Conservation (phyloP, 2,329 filamentous ascomycete species). For the Microsporum audouinii region DNA sequence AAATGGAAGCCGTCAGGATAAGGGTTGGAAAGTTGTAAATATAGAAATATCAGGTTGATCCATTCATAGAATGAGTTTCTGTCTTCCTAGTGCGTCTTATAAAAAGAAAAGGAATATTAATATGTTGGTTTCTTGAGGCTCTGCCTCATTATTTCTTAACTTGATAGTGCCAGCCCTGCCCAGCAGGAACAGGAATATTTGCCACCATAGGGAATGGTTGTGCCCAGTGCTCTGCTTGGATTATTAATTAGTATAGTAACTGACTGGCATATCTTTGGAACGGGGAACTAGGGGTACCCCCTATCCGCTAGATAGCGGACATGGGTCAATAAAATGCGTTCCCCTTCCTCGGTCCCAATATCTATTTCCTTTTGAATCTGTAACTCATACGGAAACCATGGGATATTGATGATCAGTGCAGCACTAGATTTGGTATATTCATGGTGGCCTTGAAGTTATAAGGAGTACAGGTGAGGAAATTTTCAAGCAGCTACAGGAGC, state of each 20-base stretch:
- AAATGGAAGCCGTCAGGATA: background rate
- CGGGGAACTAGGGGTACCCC: background rate
- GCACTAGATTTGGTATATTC: background rate
- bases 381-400: background rate
- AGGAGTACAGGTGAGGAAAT: background rate
- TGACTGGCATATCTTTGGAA: background rate
- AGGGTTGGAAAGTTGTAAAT: background rate
- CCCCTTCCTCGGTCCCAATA: background rate
- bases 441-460: background rate
- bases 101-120: background rate
- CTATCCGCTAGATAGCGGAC: background rate
- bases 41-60: background rate
- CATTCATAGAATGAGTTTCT: background rate
- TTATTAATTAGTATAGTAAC: background rate
- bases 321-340: background rate
- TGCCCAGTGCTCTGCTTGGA: background rate
- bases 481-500: background rate
- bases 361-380: background rate
- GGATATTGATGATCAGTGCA: background rate
- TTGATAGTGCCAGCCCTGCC: background rate
- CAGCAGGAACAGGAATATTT: background rate
- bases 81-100: background rate
- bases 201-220: background rate
- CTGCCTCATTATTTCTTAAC: background rate
- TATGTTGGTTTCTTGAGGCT: background rate